Percentiles rank a stretch among this genome's conserved stretches.
Evolutionary conservation across 192 early-diverging fungal species (phyloP).

Genomic region (Umbelopsis sp.): DNA sequence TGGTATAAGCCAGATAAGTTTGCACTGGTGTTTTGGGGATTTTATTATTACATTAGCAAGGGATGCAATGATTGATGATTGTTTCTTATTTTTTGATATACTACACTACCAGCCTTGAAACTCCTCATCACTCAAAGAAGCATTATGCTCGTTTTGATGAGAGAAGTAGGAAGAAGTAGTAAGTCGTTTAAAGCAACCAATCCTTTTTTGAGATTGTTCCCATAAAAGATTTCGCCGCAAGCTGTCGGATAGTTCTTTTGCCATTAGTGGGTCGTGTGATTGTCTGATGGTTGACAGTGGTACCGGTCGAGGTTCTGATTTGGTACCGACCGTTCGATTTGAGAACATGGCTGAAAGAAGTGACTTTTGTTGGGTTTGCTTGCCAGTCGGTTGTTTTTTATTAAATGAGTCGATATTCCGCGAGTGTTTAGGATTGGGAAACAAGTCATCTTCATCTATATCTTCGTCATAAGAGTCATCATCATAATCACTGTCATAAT

Average conservation of each 20-base stretch:
- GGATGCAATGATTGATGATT: too few species aligned
- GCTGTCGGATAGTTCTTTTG: constrained; percentile 23
- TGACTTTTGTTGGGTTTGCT: constrained; percentile 6
- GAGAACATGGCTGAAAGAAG: constrained; percentile 23
- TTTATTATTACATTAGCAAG: not conserved
- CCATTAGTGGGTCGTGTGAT: constrained; percentile 14
- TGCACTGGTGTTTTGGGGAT: not conserved
- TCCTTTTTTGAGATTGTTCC: constrained; percentile 27
- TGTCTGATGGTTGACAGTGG: constrained; percentile 11
- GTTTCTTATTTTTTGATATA: too few species aligned
- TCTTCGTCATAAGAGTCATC: constrained; percentile 15
- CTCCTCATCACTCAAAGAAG: constrained; percentile 8
- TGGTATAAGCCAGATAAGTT: not conserved
- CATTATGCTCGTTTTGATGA: not conserved
- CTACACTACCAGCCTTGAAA: constrained; percentile 4
- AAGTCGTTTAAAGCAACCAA: constrained; percentile 13
- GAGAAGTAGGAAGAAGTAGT: not conserved
- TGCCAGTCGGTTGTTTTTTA: constrained; percentile 16
- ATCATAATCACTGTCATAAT: constrained; percentile 15
- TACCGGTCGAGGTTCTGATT: not conserved
- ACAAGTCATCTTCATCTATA: constrained; percentile 1
- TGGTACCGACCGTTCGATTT: not conserved
- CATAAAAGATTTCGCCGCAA: constrained; percentile 10
- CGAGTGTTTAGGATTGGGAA: not conserved
- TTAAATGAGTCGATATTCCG: not conserved